phyloP scores from a whole-genome alignment of 1,139 yeast genomes.

The Candida sanyaensis region DNA sequence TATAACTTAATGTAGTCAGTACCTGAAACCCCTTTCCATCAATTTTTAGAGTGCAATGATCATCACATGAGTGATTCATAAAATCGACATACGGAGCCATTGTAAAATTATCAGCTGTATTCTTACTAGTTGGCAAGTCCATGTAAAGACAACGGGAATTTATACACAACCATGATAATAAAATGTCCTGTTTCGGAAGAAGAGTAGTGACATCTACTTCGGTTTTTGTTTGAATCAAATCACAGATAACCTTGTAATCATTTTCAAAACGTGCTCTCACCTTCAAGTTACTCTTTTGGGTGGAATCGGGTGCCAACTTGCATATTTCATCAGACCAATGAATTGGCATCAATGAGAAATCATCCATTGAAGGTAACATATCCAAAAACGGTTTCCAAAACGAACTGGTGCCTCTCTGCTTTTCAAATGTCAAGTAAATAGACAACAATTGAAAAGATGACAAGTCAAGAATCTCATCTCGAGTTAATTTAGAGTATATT shows the following conservation, averaged over 20 bases:
- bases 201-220: slow-evolving; percentile 7
- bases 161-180: slow-evolving; percentile 83
- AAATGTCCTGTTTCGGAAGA: slow-evolving; percentile 27
- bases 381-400: slow-evolving; percentile 68
- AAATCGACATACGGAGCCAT: slow-evolving; percentile 92
- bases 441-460: slow-evolving; percentile 52
- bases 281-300: slow-evolving; percentile 32
- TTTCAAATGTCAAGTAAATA: slow-evolving; percentile 51
- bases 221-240: slow-evolving; percentile 21
- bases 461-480: slow-evolving; percentile 31
- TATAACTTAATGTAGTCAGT: slow-evolving; percentile 35
- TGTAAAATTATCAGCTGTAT: slow-evolving; percentile 68
- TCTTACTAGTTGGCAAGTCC: slow-evolving; percentile 56
- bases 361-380: slow-evolving; percentile 53
- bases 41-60: slow-evolving; percentile 53
- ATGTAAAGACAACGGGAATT: slow-evolving; percentile 90
- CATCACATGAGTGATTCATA: slow-evolving; percentile 68
- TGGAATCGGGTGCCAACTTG: slow-evolving; percentile 40
- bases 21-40: slow-evolving; percentile 55
- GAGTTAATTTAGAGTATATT: slow-evolving; percentile 33
- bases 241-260: slow-evolving; percentile 36
- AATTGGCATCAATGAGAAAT: slow-evolving; percentile 52
- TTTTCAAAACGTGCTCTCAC: slow-evolving; percentile 37
- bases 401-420: slow-evolving; percentile 35
- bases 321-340: slow-evolving; percentile 46